These are phyloP conservation scores for Chloranthus sessilifolius DNA, from an alignment of 164 flowering plant species.

Conservation along the genomic window DNA sequence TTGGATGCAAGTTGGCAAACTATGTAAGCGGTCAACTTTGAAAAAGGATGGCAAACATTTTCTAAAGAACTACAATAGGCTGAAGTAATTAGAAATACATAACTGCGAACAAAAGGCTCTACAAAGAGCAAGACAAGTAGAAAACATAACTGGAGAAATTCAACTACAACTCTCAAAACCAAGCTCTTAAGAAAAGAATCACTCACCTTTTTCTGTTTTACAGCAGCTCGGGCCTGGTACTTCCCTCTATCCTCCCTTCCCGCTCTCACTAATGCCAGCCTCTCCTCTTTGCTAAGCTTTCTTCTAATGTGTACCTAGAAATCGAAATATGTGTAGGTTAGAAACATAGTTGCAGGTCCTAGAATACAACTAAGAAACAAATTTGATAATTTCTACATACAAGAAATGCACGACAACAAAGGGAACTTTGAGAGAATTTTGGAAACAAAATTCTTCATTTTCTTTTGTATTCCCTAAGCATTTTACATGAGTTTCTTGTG, in stretches of 20 bases:
- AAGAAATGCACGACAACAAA: too few relatives aligned
- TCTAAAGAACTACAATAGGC: background rate
- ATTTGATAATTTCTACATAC: too few relatives aligned
- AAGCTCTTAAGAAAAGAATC: background rate
- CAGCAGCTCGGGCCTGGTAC: slow-evolving; percentile 62
- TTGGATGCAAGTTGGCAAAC: too few relatives aligned
- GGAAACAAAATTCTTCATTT: too few relatives aligned
- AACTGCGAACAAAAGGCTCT: too few relatives aligned
- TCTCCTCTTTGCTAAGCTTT: slow-evolving; percentile 72
- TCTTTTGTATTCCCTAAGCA: too few relatives aligned
- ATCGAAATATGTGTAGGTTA: slow-evolving; percentile 3
- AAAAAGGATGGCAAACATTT: background rate
- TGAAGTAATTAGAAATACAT: too few relatives aligned
- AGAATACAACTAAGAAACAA: too few relatives aligned
- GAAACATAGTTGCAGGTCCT: background rate
- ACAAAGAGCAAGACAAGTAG: background rate
- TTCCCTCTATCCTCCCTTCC: slow-evolving; percentile 83
- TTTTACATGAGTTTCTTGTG: too few relatives aligned
- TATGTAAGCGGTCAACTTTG: too few relatives aligned
- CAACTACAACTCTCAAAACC: background rate
- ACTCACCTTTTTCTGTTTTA: slow-evolving; percentile 86
- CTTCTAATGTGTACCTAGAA: slow-evolving; percentile 49
- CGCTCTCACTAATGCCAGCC: slow-evolving; percentile 56
- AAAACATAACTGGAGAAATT: background rate
- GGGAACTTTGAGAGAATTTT: too few relatives aligned